phyloP scores from a whole-genome alignment of 495 filamentous ascomycete species.

The Xylaria bambusicola region DNA sequence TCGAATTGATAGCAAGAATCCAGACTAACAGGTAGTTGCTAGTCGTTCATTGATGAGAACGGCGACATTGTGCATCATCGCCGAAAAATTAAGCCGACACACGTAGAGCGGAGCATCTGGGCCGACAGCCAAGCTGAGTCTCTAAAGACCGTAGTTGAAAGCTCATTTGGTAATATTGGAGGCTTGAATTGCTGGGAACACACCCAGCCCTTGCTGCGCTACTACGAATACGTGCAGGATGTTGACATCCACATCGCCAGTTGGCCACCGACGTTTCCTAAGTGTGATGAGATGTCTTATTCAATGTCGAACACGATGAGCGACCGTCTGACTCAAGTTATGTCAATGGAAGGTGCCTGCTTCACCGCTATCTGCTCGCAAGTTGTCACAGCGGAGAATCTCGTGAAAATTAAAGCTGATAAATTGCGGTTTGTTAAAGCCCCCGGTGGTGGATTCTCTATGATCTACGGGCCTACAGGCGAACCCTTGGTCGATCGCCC shows the following conservation, averaged over 20 bases:
- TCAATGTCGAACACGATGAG: conserved; percentile 37
- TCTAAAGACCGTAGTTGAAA: conserved; percentile 45
- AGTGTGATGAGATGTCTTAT: conserved; percentile 26
- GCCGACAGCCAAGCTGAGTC: conserved; percentile 52
- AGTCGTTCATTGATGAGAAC: conserved; percentile 49
- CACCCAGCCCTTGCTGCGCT: conserved; percentile 61
- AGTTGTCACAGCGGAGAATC: conserved; percentile 45
- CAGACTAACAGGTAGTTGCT: conserved; percentile 58
- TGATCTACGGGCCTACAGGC: conserved; percentile 56
- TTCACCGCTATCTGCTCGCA: conserved; percentile 55
- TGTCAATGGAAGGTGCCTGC: conserved; percentile 34
- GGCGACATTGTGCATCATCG: conserved; percentile 50
- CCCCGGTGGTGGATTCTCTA: conserved; percentile 45
- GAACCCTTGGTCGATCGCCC: conserved; percentile 35
- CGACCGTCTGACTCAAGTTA: conserved; percentile 39
- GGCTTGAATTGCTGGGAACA: conserved; percentile 61
- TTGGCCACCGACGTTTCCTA: conserved; percentile 50
- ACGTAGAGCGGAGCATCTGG: conserved; percentile 63
- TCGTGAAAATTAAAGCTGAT: conserved; percentile 49
- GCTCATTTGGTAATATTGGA: conserved; percentile 48
- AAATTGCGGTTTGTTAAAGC: conserved; percentile 42
- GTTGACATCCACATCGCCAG: conserved; percentile 61
- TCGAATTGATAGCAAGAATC: conserved; percentile 26
- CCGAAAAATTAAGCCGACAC: conserved; percentile 62
- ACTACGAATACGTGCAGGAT: conserved; percentile 51